Percentiles rank a stretch among this genome's conserved stretches.
These are phyloP conservation scores for Phaeomoniella chlamydospora DNA, from an alignment of 2,329 filamentous ascomycete genomes.

Conservation along the genomic window DNA sequence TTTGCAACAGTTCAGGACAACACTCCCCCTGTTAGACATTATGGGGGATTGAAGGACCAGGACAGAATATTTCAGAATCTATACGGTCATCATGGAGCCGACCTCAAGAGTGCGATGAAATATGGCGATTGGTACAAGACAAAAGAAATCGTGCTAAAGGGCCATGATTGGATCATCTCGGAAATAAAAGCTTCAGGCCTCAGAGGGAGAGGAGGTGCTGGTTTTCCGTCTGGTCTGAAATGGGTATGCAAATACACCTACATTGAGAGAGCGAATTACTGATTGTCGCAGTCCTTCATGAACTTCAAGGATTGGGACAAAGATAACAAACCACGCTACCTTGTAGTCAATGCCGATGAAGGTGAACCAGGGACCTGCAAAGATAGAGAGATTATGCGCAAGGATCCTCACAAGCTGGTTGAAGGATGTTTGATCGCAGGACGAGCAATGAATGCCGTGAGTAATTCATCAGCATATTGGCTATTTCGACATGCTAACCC, in stretches of 20 bases:
- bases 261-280: background rate
- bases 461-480: background rate
- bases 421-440: conserved; percentile 94
- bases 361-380: conserved; percentile 98
- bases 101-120: conserved; percentile 88
- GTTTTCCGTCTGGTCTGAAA: conserved; percentile 97
- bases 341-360: conserved; percentile 97
- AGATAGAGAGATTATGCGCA: conserved; percentile 99
- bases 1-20: conserved; percentile 73
- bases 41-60: conserved; percentile 86
- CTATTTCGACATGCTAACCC: background rate
- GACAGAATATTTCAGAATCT: conserved; percentile 99
- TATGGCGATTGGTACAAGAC: conserved; percentile 99
- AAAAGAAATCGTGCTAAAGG: conserved; percentile 94
- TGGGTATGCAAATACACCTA: conserved; percentile 53
- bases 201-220: conserved; percentile 88
- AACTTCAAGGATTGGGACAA: conserved; percentile 99
- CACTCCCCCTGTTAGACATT: conserved; percentile 50
- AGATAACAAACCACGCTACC: conserved; percentile 85
- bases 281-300: conserved; percentile 72
- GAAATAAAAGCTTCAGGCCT: conserved; percentile 96
- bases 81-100: conserved; percentile 81
- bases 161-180: conserved; percentile 95
- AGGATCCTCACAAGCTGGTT: conserved; percentile 97
- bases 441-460: conserved; percentile 85